Conservation (phyloP, 192 early-diverging fungal genomes). For the Backusella macrospora region DNA sequence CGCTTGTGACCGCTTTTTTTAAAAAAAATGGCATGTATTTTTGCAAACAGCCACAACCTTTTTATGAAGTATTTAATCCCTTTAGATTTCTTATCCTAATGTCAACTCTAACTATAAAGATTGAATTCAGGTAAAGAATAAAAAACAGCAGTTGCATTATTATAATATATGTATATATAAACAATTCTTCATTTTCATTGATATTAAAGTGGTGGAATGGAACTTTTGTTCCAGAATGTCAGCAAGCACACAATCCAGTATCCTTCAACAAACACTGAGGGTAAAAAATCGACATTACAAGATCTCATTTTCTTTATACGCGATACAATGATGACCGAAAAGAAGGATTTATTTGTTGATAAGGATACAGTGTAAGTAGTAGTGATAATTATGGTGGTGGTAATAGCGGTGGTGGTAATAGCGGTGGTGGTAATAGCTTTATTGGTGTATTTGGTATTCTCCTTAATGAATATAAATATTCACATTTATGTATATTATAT, state of each 20-base stretch:
- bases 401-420: not conserved
- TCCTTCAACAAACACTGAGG: conserved; percentile 43
- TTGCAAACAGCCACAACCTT: too few relatives aligned
- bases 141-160: not conserved
- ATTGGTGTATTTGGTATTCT: not conserved
- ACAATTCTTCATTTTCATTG: not conserved
- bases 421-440: not conserved
- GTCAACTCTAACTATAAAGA: conserved; percentile 13
- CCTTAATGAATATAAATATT: not conserved
- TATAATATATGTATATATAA: not conserved
- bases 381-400: not conserved
- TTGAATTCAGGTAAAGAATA: conserved; percentile 7
- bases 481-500: not conserved
- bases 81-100: not conserved
- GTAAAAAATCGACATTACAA: conserved; percentile 54
- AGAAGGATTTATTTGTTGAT: conserved; percentile 84
- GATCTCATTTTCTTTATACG: conserved; percentile 75
- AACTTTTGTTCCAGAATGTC: conserved; percentile 84
- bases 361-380: conserved; percentile 77
- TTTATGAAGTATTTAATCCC: too few relatives aligned
- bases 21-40: too few relatives aligned
- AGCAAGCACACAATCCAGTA: conserved; percentile 55
- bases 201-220: conserved; percentile 84
- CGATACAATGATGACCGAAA: conserved; percentile 69
- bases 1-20: too few relatives aligned